Base-by-base conservation (phyloP, 345 rosid genomes). In the Arabidopsis suecica region DNA sequence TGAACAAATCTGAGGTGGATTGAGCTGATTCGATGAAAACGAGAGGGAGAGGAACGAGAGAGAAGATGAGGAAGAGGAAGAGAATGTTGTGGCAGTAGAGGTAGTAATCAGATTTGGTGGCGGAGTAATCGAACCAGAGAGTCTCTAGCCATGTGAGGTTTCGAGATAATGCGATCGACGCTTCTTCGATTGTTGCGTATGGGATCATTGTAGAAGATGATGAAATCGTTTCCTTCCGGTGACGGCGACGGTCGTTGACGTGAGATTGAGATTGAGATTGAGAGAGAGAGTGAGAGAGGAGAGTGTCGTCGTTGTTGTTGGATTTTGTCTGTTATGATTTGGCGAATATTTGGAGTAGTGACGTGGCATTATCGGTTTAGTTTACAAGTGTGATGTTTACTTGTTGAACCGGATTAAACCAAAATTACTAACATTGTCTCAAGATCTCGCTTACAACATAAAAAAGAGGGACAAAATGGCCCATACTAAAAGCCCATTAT, bases 71-170 rank as follows among this genome's bases (percentile, higher is more conserved):
- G 73, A 88, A 86, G 69, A 88, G 82, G 77, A 89, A 85, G 70
- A 89, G 63, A 56, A 87, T 80, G 83, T 79, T 88, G 79, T 89
- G 97, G 76, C 86, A 82, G 80, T 82, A 88, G 61, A 93, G 89
- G 61, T 78, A 78, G 86, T 88, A 91, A 74, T 93, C 96, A 7
- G 98, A 88, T 69, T 86, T 91, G 3, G 77, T 41, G 10, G 86
- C 87, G 14, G 98, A 87, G 88, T 89, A 93, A 48, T 74, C 76
- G 82, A 82, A 85, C 97, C 98, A 93, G 5, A 85, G 54, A 0
- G 84, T 81, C 89, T 93, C 98, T 0, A 83, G 75, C 18, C 18
- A 8, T 1, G 96, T 89, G 34, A 91, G 91, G 79, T 83, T 83
- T 59, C 98, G 83, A 40, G 90, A 91, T 12, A 93, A 77, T 7